Conservation (phyloP, 1,284 basidiomycete genomes). For the Psilocybe mexicana region DNA sequence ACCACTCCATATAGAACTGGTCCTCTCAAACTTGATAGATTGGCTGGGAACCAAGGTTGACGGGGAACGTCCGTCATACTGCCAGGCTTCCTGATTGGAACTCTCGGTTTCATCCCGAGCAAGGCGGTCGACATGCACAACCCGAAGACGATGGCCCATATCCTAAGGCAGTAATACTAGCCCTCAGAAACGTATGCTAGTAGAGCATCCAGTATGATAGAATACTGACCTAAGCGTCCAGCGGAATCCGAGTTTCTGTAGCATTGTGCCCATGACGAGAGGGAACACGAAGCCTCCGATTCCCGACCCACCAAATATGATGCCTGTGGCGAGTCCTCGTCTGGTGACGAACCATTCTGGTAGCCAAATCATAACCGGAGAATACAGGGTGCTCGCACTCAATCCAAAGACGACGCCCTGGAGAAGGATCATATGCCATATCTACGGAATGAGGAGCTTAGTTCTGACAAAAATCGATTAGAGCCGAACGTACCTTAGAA, state of each 20-base stretch:
- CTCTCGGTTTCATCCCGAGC: slow-evolving; percentile 3
- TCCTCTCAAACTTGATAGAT: not conserved
- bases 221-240: slow-evolving; percentile 5
- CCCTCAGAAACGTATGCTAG: not conserved
- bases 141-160: slow-evolving; percentile 6
- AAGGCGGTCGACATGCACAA: not conserved
- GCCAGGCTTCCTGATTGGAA: not conserved
- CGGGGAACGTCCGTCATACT: not conserved
- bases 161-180: not conserved
- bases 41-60: not conserved
- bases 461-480: too few species aligned
- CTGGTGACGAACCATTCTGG: slow-evolving; percentile 5
- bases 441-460: not conserved
- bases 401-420: slow-evolving; percentile 4
- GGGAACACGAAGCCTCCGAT: slow-evolving; percentile 4
- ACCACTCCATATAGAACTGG: slow-evolving; percentile 3
- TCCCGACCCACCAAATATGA: slow-evolving; percentile 4
- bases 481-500: slow-evolving; percentile 3
- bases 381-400: not conserved
- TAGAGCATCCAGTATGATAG: not conserved
- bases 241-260: slow-evolving; percentile 1
- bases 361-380: slow-evolving; percentile 4
- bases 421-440: slow-evolving; percentile 6
- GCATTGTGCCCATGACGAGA: slow-evolving; percentile 1
- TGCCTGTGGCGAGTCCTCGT: slow-evolving; percentile 2